phyloP scores from a whole-genome alignment of 2,329 filamentous ascomycete species.

The Phialophora macrospora region DNA sequence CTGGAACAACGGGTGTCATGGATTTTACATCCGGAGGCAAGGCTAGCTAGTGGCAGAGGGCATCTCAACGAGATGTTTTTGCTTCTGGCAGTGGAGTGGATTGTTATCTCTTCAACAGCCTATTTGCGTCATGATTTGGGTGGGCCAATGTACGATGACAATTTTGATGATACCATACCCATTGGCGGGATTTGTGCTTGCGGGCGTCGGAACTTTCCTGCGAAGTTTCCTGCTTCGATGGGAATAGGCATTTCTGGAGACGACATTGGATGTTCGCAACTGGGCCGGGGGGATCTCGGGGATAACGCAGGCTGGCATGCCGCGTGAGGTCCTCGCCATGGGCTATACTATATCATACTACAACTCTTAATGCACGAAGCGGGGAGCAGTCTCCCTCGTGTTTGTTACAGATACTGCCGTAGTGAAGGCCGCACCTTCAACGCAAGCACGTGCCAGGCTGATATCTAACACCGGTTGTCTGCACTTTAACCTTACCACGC shows the following conservation, averaged over 20 bases:
- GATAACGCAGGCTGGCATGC: conserved; percentile 23
- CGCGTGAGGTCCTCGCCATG: conserved; percentile 1
- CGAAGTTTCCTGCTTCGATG: conserved; percentile 9
- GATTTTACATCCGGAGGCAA: conserved; percentile 10
- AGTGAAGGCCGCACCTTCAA: conserved; percentile 1
- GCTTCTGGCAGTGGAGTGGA: conserved; percentile 10
- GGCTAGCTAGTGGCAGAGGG: not conserved
- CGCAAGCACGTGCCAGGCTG: not conserved
- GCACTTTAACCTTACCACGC: not conserved
- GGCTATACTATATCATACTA: conserved; percentile 3
- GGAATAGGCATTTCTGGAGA: conserved; percentile 12
- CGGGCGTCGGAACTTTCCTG: conserved; percentile 2
- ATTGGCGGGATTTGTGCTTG: conserved; percentile 2
- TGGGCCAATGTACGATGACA: conserved; percentile 11
- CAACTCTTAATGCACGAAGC: conserved; percentile 17
- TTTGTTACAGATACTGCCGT: not conserved
- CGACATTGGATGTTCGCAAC: conserved; percentile 10
- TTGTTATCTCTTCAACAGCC: conserved; percentile 7
- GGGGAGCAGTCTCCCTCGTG: conserved; percentile 11
- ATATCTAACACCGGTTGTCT: not conserved
- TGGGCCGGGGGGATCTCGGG: not conserved
- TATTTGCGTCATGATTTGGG: conserved; percentile 5
- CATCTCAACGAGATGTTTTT: conserved; percentile 1
- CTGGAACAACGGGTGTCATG: not conserved
- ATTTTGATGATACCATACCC: conserved; percentile 24